These are phyloP conservation scores for Dothideomycetes sp. DNA, from an alignment of 2,329 filamentous ascomycete genomes.

Conservation along the genomic window DNA sequence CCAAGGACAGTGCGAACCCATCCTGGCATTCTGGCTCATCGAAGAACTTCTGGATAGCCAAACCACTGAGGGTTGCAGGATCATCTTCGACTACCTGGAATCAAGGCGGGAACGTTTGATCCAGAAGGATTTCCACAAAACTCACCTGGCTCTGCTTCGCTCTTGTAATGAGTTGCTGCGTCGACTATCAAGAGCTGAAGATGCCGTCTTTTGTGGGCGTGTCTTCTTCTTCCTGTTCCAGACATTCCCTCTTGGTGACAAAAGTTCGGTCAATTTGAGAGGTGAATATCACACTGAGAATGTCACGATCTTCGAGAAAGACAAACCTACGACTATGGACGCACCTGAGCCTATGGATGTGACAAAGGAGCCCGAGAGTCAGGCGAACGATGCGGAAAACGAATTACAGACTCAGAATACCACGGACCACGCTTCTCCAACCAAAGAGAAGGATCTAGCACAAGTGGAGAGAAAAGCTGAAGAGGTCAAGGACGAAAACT, in stretches of 20 bases:
- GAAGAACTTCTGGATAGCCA: conserved; percentile 95
- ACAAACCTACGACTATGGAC: not conserved
- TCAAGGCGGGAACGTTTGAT: conserved; percentile 84
- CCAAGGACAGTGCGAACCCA: conserved; percentile 57
- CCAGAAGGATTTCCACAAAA: conserved; percentile 68
- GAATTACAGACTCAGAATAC: conserved; percentile 17
- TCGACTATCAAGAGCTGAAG: conserved; percentile 85
- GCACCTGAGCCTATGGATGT: conserved; percentile 12
- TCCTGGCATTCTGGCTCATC: conserved; percentile 78
- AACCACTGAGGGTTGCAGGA: conserved; percentile 82
- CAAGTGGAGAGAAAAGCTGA: conserved; percentile 24
- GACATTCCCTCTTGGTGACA: conserved; percentile 91
- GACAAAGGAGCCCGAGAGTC: conserved; percentile 13
- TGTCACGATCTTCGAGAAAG: conserved; percentile 68
- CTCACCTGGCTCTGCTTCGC: conserved; percentile 80
- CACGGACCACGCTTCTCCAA: not conserved
- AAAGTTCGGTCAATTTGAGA: conserved; percentile 91
- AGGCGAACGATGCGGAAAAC: conserved; percentile 23
- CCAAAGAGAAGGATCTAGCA: conserved; percentile 20
- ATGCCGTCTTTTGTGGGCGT: conserved; percentile 92
- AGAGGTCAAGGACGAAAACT: conserved; percentile 50
- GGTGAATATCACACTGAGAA: conserved; percentile 97
- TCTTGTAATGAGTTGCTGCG: conserved; percentile 93
- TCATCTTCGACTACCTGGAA: conserved; percentile 90
- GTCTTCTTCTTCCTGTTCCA: conserved; percentile 99